Percentiles rank a stretch among this genome's conserved stretches.
Conservation (phyloP, 1,284 basidiomycete genomes). For the Megacollybia platyphylla region DNA sequence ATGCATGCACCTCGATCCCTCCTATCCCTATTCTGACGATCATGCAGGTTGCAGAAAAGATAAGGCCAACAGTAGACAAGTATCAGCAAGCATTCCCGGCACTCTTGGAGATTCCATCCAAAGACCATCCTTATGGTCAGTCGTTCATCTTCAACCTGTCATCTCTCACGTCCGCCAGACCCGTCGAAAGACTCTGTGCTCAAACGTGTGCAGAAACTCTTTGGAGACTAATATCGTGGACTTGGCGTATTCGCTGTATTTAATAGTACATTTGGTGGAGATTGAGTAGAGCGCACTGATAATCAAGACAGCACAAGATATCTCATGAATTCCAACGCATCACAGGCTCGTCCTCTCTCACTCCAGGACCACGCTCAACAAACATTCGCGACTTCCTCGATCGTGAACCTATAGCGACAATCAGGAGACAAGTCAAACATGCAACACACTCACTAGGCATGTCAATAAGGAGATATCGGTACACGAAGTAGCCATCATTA, state of each 20-base stretch:
- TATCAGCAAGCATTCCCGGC: slow-evolving; percentile 97
- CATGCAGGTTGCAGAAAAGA: slow-evolving; percentile 85
- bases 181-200: slow-evolving; percentile 95
- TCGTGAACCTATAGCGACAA: slow-evolving; percentile 37
- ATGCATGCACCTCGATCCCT: slow-evolving; percentile 19
- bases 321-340: slow-evolving; percentile 47
- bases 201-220: slow-evolving; percentile 94
- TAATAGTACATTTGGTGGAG: slow-evolving; percentile 1
- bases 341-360: slow-evolving; percentile 59
- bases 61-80: slow-evolving; percentile 87
- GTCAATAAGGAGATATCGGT: slow-evolving; percentile 67
- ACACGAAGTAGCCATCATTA: slow-evolving; percentile 62
- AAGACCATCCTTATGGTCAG: slow-evolving; percentile 85
- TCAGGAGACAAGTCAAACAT: slow-evolving; percentile 4
- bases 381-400: slow-evolving; percentile 56
- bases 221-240: slow-evolving; percentile 46
- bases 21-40: slow-evolving; percentile 5
- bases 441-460: slow-evolving; percentile 50
- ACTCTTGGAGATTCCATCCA: slow-evolving; percentile 92
- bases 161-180: slow-evolving; percentile 37
- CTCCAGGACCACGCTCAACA: slow-evolving; percentile 51
- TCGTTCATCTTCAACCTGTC: slow-evolving; percentile 5
- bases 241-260: background rate
- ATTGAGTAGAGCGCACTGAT: slow-evolving; percentile 7
- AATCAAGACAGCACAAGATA: slow-evolving; percentile 7